Evolutionary conservation across 257 asterid genomes (phyloP).

Genomic region (Lavandula angustifolia): DNA sequence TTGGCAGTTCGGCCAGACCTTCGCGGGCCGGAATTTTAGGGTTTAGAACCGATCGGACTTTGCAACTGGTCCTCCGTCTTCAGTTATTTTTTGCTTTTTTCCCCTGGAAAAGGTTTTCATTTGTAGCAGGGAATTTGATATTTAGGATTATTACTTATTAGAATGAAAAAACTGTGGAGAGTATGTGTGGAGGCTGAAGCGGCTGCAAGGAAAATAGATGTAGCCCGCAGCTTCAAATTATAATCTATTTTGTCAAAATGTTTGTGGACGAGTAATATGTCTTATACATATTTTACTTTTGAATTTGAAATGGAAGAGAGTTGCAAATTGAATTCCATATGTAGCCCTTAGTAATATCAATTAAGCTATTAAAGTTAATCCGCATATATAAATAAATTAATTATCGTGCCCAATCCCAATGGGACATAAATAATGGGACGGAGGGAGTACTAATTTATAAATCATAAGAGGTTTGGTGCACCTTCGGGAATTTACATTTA

Average conservation of each 20-base stretch:
- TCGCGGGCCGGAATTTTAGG: conserved; percentile 61
- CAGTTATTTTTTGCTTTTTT: conserved; percentile 5
- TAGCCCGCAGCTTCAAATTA: conserved; percentile 49
- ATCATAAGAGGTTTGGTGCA: too few species aligned
- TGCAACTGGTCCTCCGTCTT: conserved; percentile 25
- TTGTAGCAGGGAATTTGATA: conserved; percentile 18
- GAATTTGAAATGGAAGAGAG: too few species aligned
- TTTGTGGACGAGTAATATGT: too few species aligned
- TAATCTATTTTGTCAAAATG: background rate
- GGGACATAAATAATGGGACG: too few species aligned
- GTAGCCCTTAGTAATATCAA: too few species aligned
- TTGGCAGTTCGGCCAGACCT: conserved; percentile 91
- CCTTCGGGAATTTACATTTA: too few species aligned
- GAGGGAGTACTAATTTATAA: too few species aligned
- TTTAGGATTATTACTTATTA: background rate
- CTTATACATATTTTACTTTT: too few species aligned
- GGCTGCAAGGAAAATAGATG: conserved; percentile 39
- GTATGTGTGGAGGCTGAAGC: conserved; percentile 36
- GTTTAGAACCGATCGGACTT: conserved; percentile 31
- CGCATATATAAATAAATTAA: too few species aligned
- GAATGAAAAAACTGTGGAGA: background rate
- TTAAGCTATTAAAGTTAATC: too few species aligned
- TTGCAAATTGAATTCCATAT: too few species aligned
- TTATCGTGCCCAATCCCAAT: too few species aligned
- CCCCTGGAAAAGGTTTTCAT: background rate